phyloP scores from a whole-genome alignment of 345 rosid species.

The rapeseed (Brassica napus) region Da-Ae NC_063440.1:20778001-20778500 shows the following conservation, averaged over 20 bases:
- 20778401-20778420: not conserved
- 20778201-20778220: constrained; percentile 21
- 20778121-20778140: constrained; percentile 37
- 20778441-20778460: not conserved
- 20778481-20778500: not conserved
- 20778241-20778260: constrained; percentile 39
- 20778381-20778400: not conserved
- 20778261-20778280: constrained; percentile 8
- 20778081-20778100: constrained; percentile 51
- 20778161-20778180: constrained; percentile 46
- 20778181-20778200: constrained; percentile 40
- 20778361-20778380: not conserved
- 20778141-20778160: constrained; percentile 44
- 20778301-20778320: not conserved
- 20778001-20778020: too few relatives aligned
- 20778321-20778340: not conserved
- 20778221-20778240: not conserved
- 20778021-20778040: not conserved
- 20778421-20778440: not conserved
- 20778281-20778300: not conserved
- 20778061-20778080: constrained; percentile 46
- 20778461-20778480: not conserved
- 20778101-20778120: constrained; percentile 49
- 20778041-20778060: constrained; percentile 27
- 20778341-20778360: not conserved